Percentiles rank a stretch among this genome's conserved stretches.
phyloP scores from a whole-genome alignment of 169 alveolate genomes.

The Eimeria tenella region DNA sequence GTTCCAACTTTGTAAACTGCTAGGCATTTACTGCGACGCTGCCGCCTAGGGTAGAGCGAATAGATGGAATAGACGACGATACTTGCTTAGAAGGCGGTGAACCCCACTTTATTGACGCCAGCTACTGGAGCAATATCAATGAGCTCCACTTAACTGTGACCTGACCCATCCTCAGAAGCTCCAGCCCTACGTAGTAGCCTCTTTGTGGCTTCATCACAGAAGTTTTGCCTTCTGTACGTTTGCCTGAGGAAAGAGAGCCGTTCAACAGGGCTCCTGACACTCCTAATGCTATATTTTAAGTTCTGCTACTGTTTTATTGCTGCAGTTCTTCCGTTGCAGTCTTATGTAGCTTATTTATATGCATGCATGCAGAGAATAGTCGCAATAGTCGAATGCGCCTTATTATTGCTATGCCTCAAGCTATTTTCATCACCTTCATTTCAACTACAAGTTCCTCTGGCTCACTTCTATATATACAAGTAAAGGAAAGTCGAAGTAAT shows the following conservation, averaged over 20 bases:
- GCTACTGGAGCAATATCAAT: no score
- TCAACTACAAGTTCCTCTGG: neutral
- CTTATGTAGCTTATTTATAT: no score
- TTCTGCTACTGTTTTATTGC: no score
- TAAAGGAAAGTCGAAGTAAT: neutral
- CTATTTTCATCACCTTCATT: neutral
- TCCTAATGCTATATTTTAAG: no score
- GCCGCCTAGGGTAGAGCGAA: neutral
- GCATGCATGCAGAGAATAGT: no score
- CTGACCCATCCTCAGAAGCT: constrained; percentile 62
- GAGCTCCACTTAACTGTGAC: neutral
- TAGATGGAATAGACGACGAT: neutral
- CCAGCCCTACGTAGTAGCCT: constrained; percentile 65
- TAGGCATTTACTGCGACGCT: constrained; percentile 30
- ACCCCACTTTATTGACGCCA: no score
- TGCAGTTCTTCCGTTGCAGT: no score
- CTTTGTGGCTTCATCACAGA: constrained; percentile 42
- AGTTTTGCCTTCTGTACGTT: constrained; percentile 31
- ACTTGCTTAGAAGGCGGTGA: neutral
- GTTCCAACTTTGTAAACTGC: constrained; percentile 60
- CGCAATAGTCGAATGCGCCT: no score
- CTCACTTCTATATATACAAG: neutral
- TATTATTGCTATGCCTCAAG: no score
- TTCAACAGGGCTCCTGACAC: no score
- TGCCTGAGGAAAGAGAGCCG: neutral